Base-by-base conservation (phyloP, 2,329 filamentous ascomycete genomes). In the Myriosclerotinia curreyana region DNA sequence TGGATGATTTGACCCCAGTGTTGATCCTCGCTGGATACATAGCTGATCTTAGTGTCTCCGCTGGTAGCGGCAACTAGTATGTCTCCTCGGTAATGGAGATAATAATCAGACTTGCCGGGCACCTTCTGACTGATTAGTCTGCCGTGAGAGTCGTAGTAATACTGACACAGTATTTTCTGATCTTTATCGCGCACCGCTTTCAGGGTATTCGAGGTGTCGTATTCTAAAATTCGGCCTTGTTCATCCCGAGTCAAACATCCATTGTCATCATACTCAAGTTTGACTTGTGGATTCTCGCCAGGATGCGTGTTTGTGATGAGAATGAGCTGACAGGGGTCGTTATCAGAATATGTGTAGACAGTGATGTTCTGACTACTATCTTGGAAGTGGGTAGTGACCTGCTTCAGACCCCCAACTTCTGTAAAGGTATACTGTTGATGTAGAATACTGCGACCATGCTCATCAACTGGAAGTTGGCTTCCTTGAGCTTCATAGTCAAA, bases 401-500 rank as follows among this genome's bases (percentile, higher is more conserved):
- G 49, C 28, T 51, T 34, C 49, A 51, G 11, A 34, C 49, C 49
- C 4, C 49, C 49, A n/a, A 51, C 17, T 11, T 51, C 49, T 9
- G 28, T 51, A 28, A 51, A 51, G 28, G 28, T 12, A 14, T 51
- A 50, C 17, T 50, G 48, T 25, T 50, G 48, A 28, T 9, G 48
- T 14, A 50, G 48, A 3, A 50, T 28, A 0, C 20, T 25, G 25
- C 25, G 48, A 9, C 48, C 48, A 8, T 15, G 25, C 25, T 50
- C 48, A 31, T 50, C 48, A 31, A 50, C 20, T 9, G 48, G 14
- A 31, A 50, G 6, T 28, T 20, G 25, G 2, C 15, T 50, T 50
- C 48, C 48, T 50, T 50, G 48, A 9, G 25, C 48, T 28, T 17
- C 48, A 50, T 50, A 50, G 28, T 50, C 48, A 31, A 50, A 50